Evolutionary conservation across 257 asterid species (phyloP), one percentile per base, ranked within the genome.

Genomic region (Osmanthus fragrans): DNA sequence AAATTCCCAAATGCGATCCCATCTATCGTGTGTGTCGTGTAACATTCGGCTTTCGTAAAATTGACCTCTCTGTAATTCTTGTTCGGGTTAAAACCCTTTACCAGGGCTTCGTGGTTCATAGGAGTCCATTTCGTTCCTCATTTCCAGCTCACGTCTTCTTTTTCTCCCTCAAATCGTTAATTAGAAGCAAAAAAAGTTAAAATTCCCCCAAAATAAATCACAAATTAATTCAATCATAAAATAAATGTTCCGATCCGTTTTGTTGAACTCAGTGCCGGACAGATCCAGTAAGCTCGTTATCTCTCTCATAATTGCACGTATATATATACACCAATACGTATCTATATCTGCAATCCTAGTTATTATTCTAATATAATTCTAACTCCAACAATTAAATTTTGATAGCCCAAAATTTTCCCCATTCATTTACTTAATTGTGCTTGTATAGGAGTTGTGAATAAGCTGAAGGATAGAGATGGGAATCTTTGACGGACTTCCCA

Each of bases 401-500:
- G 82, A 63, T 32, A 66, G 69, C 71, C 29, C 45, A 64, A 42
- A 11, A 11, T 23, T 63, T 63, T 4, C 69, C 69, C 36, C 30
- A 25, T 58, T 21, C 11, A 75, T 30, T 63, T 67, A 76, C 69
- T 75, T 37, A 42, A 3, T 36, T 45, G 16, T 54, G 74, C 10
- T 37, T 63, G 64, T 63, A 13, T 5, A 76, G 82, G 85, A 79
- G 76, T 78, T 74, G 83, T 67, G 80, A 32, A 79, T 80, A 86
- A 77, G 89, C 86, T 86, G 88, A 72, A 56, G 83, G 79, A 40
- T 84, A 47, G 83, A 83, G 91, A 95, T 95, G 99, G 94, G 96
- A 70, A 85, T 89, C 73, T 93, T 95, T 82, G 97, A 92, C 71
- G 98, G 96, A 27, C 90, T 95, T 77, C 99, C 99, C 66, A 83